phyloP scores from a whole-genome alignment of 2,329 filamentous ascomycete species.

The Didymella arachidicola region DNA sequence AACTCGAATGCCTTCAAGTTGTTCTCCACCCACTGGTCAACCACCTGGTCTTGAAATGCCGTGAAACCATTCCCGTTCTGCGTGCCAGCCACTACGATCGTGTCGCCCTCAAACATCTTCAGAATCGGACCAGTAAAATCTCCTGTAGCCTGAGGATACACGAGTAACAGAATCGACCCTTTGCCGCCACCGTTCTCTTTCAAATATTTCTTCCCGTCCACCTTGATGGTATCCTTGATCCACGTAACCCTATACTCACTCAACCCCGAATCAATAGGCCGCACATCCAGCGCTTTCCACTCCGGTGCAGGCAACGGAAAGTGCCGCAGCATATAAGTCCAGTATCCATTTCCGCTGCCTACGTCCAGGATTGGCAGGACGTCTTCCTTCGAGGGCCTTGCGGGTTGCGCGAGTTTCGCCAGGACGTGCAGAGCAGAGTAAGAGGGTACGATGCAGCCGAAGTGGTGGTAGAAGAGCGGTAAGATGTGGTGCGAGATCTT shows the following conservation, averaged over 20 bases:
- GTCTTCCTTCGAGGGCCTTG: constrained; percentile 38
- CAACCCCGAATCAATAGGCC: constrained; percentile 72
- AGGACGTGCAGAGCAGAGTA: constrained; percentile 71
- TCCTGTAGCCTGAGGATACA: constrained; percentile 75
- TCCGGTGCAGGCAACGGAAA: constrained; percentile 67
- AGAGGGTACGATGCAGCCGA: constrained; percentile 74
- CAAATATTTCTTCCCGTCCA: constrained; percentile 68
- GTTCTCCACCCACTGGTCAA: constrained; percentile 71
- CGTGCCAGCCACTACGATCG: constrained; percentile 75
- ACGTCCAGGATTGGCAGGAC: constrained; percentile 68
- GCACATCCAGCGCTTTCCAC: constrained; percentile 63
- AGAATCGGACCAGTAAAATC: constrained; percentile 71
- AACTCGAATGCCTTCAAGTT: constrained; percentile 67
- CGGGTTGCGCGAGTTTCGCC: constrained; percentile 57
- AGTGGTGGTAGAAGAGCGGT: constrained; percentile 79
- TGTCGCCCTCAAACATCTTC: constrained; percentile 67
- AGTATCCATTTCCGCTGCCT: constrained; percentile 78
- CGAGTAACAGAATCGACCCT: constrained; percentile 70
- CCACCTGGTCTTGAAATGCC: constrained; percentile 68
- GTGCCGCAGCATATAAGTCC: constrained; percentile 74
- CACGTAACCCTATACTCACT: constrained; percentile 74
- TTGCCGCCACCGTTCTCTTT: constrained; percentile 53
- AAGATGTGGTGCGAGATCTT: constrained; percentile 71
- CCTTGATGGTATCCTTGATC: constrained; percentile 70
- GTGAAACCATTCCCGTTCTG: constrained; percentile 80